Conservation (phyloP, 768 basidiomycete species). For the Boletus reticuloceps region DNA sequence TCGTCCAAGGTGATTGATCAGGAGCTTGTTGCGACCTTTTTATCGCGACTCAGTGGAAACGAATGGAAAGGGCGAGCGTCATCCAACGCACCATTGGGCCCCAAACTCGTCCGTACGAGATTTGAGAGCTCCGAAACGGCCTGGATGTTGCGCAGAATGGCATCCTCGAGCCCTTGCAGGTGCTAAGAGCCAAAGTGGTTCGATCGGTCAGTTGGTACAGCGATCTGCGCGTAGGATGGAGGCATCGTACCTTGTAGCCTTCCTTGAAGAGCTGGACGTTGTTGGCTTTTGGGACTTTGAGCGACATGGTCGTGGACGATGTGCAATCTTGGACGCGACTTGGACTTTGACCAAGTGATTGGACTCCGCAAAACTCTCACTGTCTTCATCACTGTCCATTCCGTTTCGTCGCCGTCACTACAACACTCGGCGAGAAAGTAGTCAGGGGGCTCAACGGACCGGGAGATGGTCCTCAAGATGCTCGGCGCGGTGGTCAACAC, state of each 20-base stretch:
- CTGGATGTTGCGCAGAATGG: constrained; percentile 94
- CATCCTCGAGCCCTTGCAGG: constrained; percentile 90
- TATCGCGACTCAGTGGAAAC: constrained; percentile 4
- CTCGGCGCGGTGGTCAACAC: constrained; percentile 36
- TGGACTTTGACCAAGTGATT: neutral
- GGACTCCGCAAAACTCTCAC: constrained; percentile 12
- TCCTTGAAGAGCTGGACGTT: constrained; percentile 95
- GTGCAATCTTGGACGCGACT: constrained; percentile 10
- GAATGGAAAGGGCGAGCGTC: neutral
- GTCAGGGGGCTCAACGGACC: no score
- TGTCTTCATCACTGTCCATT: neutral
- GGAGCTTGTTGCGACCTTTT: constrained; percentile 90
- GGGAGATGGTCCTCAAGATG: constrained; percentile 54
- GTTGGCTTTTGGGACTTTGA: constrained; percentile 90
- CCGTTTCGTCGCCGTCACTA: no score
- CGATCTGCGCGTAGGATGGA: constrained; percentile 1
- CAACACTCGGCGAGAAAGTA: no score
- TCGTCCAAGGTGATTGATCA: constrained; percentile 95
- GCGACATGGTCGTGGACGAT: constrained; percentile 58
- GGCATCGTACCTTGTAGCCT: constrained; percentile 78
- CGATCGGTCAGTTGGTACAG: constrained; percentile 2
- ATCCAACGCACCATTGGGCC: constrained; percentile 78
- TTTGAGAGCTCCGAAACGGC: constrained; percentile 94
- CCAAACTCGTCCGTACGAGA: constrained; percentile 94
- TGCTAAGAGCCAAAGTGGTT: constrained; percentile 42